Evolutionary conservation across 768 basidiomycete genomes (phyloP).

Genomic region (Leccinum pellstonianum): DNA sequence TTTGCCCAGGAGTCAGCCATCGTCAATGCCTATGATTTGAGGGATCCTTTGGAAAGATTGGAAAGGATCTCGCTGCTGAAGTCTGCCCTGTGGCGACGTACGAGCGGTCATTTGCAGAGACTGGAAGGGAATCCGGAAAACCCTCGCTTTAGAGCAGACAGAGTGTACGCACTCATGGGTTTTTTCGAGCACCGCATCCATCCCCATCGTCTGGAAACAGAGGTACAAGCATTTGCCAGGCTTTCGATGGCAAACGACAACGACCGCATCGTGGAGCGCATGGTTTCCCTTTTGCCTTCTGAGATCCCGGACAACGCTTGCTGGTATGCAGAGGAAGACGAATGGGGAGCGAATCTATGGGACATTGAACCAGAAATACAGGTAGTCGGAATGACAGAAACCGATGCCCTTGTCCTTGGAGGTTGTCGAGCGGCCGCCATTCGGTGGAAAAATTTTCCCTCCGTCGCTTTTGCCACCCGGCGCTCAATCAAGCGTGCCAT

Average conservation of each 20-base stretch:
- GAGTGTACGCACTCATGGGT: conserved; percentile 28
- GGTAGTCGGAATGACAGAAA: conserved; percentile 21
- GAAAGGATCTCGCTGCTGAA: conserved; percentile 23
- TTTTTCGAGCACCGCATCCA: conserved; percentile 28
- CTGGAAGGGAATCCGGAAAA: background rate
- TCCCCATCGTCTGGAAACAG: conserved; percentile 17
- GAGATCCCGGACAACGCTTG: background rate
- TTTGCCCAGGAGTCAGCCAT: conserved; percentile 21
- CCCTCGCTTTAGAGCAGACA: conserved; percentile 15
- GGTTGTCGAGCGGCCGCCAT: conserved; percentile 25
- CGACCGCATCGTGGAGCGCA: too few relatives aligned
- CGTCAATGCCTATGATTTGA: conserved; percentile 20
- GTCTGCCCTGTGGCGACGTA: conserved; percentile 26
- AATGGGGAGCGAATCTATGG: conserved; percentile 19
- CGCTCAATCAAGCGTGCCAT: conserved; percentile 16
- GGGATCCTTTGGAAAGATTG: conserved; percentile 24
- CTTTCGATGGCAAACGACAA: background rate
- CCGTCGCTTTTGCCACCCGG: conserved; percentile 13
- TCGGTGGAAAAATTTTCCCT: conserved; percentile 26
- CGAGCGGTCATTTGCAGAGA: background rate
- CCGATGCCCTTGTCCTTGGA: conserved; percentile 18
- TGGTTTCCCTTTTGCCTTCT: conserved; percentile 22
- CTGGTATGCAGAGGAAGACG: conserved; percentile 24
- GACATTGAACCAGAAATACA: conserved; percentile 20
- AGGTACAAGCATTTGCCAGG: conserved; percentile 22